A percentile compares a stretch with the other conserved stretches of the same genome.
These are phyloP conservation scores for Blastobotrys capitulatus DNA, from an alignment of 1,139 yeast species.

Conservation along the genomic window DNA sequence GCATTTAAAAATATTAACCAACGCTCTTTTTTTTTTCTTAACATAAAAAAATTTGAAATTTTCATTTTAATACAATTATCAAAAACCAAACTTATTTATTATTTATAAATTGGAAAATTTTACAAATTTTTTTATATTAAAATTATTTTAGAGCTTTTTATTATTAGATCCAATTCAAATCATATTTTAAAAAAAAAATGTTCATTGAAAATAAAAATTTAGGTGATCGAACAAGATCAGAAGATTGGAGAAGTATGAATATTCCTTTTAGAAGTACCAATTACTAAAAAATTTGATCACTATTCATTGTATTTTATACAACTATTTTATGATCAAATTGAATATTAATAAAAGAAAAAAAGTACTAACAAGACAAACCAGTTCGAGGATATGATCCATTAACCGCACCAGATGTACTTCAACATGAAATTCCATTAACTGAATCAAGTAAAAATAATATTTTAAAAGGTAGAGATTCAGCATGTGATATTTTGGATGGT, in stretches of 20 bases:
- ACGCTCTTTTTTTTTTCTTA: too few relatives aligned
- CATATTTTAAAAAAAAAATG: slow-evolving; percentile 40
- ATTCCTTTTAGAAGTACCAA: not conserved
- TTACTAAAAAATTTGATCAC: not conserved
- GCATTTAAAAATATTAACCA: too few relatives aligned
- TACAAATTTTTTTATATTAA: not conserved
- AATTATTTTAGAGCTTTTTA: not conserved
- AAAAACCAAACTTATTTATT: too few relatives aligned
- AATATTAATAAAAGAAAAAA: not conserved
- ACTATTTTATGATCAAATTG: not conserved
- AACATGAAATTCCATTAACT: slow-evolving; percentile 77
- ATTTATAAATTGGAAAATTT: too few relatives aligned
- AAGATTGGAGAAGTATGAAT: slow-evolving; percentile 66
- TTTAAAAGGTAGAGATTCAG: slow-evolving; percentile 68
- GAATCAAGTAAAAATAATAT: slow-evolving; percentile 57
- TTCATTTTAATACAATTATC: too few relatives aligned
- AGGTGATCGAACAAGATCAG: slow-evolving; percentile 53
- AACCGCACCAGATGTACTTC: slow-evolving; percentile 90
- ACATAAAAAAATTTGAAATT: too few relatives aligned
- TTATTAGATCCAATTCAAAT: not conserved
- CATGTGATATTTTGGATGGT: slow-evolving; percentile 66
- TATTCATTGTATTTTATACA: not conserved
- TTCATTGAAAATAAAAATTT: slow-evolving; percentile 72
- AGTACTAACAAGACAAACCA: slow-evolving; percentile 11
- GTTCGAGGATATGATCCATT: slow-evolving; percentile 90